Evolutionary conservation across 306 rosid species (phyloP).

Genomic region (Albizia julibrissin): DNA sequence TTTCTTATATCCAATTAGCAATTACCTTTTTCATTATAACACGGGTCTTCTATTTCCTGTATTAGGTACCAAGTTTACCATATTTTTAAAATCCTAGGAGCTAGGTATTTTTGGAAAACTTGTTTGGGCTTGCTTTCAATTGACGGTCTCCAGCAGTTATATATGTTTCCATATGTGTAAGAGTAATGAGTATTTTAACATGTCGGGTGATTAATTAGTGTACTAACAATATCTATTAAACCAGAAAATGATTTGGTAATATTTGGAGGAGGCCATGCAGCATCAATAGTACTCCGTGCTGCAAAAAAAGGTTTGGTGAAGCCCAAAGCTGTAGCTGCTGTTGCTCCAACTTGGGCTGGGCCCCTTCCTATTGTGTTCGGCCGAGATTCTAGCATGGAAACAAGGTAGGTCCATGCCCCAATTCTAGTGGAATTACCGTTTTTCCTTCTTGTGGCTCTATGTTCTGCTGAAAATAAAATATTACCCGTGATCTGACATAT

Average conservation of each 20-base stretch:
- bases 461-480: not conserved
- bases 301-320: conserved; percentile 77
- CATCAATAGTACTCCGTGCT: conserved; percentile 71
- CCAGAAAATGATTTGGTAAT: conserved; percentile 73
- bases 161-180: not conserved
- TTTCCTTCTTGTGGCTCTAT: conserved; percentile 4
- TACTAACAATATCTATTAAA: conserved; percentile 35
- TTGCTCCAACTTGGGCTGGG: conserved; percentile 98
- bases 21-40: not conserved
- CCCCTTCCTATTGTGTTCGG: conserved; percentile 98
- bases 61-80: not conserved
- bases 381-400: conserved; percentile 90
- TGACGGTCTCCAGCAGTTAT: conserved; percentile 7
- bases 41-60: conserved; percentile 13
- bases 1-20: not conserved
- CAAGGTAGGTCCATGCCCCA: conserved; percentile 56
- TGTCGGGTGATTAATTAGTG: not conserved
- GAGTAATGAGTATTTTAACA: conserved; percentile 5
- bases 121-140: conserved; percentile 20
- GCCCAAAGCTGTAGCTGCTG: conserved; percentile 83
- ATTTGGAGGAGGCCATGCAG: conserved; percentile 96
- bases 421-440: not conserved
- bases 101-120: not conserved
- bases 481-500: conserved; percentile 7
- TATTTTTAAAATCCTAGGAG: not conserved